Percentiles rank a stretch among this genome's conserved stretches.
Conservation (phyloP, 1,284 basidiomycete genomes). For the Ustilago tritici region DNA sequence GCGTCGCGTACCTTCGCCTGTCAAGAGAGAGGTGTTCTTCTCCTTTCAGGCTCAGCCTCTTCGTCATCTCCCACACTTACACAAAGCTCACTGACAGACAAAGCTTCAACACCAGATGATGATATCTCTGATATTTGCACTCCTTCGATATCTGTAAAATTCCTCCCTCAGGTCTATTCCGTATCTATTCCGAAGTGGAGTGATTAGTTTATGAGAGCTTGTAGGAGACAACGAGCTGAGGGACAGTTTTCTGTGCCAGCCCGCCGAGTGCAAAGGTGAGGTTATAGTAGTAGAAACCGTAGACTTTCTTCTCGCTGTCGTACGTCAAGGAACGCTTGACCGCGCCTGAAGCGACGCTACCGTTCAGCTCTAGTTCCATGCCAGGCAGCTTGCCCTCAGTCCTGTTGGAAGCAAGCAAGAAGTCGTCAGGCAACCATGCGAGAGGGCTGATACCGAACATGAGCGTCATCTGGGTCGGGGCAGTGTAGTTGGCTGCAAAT, state of each 20-base stretch:
- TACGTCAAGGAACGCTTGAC: slow-evolving; percentile 30
- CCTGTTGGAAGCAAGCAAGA: slow-evolving; percentile 30
- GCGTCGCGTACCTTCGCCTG: slow-evolving; percentile 25
- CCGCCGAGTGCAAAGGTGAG: slow-evolving; percentile 40
- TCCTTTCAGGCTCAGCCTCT: slow-evolving; percentile 4
- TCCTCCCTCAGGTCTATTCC: background rate
- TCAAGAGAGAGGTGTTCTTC: background rate
- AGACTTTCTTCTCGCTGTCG: slow-evolving; percentile 33
- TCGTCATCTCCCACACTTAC: background rate
- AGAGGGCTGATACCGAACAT: slow-evolving; percentile 23
- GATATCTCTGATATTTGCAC: background rate
- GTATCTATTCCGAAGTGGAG: background rate
- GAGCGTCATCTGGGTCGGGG: slow-evolving; percentile 34
- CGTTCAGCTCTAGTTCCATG: slow-evolving; percentile 23
- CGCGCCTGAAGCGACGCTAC: slow-evolving; percentile 25
- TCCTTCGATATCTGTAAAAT: background rate
- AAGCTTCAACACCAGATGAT: background rate
- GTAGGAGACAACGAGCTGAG: slow-evolving; percentile 37
- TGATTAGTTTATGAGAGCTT: slow-evolving; percentile 16
- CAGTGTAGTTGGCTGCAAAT: slow-evolving; percentile 39
- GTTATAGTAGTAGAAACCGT: slow-evolving; percentile 41
- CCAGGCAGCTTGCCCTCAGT: slow-evolving; percentile 25
- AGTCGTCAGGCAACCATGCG: slow-evolving; percentile 24
- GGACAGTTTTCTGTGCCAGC: slow-evolving; percentile 25
- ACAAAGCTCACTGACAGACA: background rate